Conservation (phyloP, 2,329 filamentous ascomycete species). For the Ophiostoma populinum region DNA sequence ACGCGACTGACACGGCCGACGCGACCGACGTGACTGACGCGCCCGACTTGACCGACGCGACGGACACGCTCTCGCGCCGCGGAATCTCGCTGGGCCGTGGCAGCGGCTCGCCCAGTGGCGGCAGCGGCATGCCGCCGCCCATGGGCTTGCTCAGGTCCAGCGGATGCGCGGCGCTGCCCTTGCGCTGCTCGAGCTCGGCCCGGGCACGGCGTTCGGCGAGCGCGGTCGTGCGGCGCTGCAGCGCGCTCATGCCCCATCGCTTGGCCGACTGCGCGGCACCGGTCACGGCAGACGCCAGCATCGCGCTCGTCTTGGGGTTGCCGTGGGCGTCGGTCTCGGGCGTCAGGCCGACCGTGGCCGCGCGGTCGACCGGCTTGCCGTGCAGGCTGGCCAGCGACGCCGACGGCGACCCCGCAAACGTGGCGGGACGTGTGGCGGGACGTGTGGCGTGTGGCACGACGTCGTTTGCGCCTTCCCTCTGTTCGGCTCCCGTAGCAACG, state of each 20-base stretch:
- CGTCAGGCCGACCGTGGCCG: not conserved
- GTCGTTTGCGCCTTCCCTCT: too few species aligned
- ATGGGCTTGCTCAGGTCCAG: conserved; percentile 49
- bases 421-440: not conserved
- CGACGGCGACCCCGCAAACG: not conserved
- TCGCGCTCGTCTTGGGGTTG: conserved; percentile 25
- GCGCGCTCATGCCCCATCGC: conserved; percentile 41
- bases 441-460: too few species aligned
- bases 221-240: conserved; percentile 21
- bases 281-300: conserved; percentile 32
- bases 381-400: not conserved
- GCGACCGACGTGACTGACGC: too few species aligned
- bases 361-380: not conserved
- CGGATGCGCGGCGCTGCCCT: conserved; percentile 9
- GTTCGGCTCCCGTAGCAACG: too few species aligned
- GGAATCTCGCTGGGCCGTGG: conserved; percentile 23
- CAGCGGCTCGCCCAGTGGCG: conserved; percentile 63
- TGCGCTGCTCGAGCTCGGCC: conserved; percentile 1
- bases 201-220: conserved; percentile 6
- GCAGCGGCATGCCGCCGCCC: conserved; percentile 66
- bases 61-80: too few species aligned
- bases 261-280: conserved; percentile 37
- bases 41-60: too few species aligned
- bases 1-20: too few species aligned
- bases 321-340: not conserved